Evolutionary conservation across 108 stramenopile genomes (phyloP).

Genomic region (Fragilaria radians): DNA sequence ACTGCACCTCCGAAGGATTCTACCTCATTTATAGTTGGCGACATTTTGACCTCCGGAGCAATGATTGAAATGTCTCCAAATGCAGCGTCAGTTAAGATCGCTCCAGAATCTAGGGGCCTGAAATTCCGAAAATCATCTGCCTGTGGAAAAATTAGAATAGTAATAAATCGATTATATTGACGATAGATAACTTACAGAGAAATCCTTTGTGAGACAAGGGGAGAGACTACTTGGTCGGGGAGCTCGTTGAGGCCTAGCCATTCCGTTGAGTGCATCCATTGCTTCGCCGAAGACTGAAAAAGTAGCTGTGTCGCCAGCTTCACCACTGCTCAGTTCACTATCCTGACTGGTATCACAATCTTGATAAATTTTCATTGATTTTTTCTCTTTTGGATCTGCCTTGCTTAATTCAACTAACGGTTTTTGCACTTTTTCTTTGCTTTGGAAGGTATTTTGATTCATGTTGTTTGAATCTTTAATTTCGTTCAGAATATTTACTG

Average conservation of each 20-base stretch:
- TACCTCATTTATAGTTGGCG: background rate
- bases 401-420: background rate
- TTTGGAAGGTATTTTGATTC: background rate
- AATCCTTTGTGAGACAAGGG: slow-evolving; percentile 17
- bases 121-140: background rate
- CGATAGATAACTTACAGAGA: background rate
- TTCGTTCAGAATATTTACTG: background rate
- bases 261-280: slow-evolving; percentile 16
- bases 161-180: background rate
- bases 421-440: slow-evolving; percentile 11
- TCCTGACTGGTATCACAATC: slow-evolving; percentile 3
- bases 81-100: background rate
- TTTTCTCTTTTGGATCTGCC: background rate
- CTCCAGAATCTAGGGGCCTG: background rate
- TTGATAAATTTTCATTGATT: slow-evolving; percentile 16
- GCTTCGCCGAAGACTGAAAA: slow-evolving; percentile 44
- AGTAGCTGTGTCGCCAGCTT: slow-evolving; percentile 52
- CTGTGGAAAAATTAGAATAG: background rate
- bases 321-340: background rate
- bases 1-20: background rate
- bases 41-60: background rate
- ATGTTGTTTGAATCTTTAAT: background rate
- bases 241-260: background rate
- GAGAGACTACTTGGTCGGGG: background rate
- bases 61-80: background rate